Percentiles rank a stretch among this genome's conserved stretches.
Evolutionary conservation across 1,284 basidiomycete genomes (phyloP).

Genomic region (Puccinia triticina): DNA sequence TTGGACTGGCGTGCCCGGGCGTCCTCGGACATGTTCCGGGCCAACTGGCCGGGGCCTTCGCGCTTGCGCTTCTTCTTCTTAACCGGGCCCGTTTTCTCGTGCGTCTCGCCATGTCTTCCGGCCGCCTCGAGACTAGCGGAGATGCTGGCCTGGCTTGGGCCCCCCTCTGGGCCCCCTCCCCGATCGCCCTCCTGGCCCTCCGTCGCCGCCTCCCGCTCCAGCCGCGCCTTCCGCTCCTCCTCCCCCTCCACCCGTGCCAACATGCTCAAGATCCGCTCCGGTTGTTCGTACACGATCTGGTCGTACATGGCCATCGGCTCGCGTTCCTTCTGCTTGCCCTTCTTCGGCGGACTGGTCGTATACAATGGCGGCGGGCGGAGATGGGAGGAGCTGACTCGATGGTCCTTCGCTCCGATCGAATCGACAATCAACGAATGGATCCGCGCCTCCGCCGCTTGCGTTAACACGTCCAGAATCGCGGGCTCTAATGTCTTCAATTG

Average conservation of each 20-base stretch:
- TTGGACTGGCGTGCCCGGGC: slow-evolving; percentile 85
- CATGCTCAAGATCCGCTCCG: slow-evolving; percentile 72
- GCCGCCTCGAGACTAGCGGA: background rate
- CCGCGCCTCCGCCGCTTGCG: slow-evolving; percentile 74
- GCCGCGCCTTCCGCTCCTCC: slow-evolving; percentile 77
- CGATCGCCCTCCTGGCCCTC: slow-evolving; percentile 16
- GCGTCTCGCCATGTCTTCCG: slow-evolving; percentile 54
- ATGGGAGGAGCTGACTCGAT: slow-evolving; percentile 69
- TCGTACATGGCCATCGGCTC: slow-evolving; percentile 73
- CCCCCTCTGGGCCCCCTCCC: slow-evolving; percentile 13
- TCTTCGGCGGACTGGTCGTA: slow-evolving; percentile 56
- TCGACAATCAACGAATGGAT: slow-evolving; percentile 71
- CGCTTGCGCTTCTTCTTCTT: slow-evolving; percentile 64
- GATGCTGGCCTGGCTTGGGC: slow-evolving; percentile 2
- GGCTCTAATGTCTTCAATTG: slow-evolving; percentile 57
- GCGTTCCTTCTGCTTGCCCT: slow-evolving; percentile 51
- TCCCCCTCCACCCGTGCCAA: slow-evolving; percentile 77
- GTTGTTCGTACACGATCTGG: slow-evolving; percentile 71
- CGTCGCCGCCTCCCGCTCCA: slow-evolving; percentile 67
- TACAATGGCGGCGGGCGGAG: slow-evolving; percentile 70
- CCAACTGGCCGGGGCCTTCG: slow-evolving; percentile 73
- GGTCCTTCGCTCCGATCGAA: slow-evolving; percentile 72
- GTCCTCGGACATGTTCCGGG: slow-evolving; percentile 82
- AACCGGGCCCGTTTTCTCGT: slow-evolving; percentile 71
- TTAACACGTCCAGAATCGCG: slow-evolving; percentile 62